Evolutionary conservation across 208 protist species (phyloP).

Genomic region (Blechomonas ayalai): DNA sequence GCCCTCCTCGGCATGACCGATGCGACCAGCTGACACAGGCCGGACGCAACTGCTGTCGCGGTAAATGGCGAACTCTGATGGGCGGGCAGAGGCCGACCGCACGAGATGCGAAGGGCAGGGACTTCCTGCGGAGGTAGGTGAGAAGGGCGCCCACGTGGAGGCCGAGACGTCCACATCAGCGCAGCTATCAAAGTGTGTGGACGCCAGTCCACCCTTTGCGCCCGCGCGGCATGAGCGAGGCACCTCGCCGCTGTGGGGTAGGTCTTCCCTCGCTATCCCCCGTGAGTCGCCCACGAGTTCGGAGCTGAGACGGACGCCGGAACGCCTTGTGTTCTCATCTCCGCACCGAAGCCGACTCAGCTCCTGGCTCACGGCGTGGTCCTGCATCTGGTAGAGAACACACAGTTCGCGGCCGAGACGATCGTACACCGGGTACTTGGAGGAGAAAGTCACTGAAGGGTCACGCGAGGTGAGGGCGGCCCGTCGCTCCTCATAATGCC

Average conservation of each 20-base stretch:
- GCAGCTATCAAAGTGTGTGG: too few species aligned
- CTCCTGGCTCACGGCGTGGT: constrained; percentile 65
- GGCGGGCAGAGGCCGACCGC: constrained; percentile 24
- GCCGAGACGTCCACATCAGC: constrained; percentile 24
- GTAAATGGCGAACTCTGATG: constrained; percentile 72
- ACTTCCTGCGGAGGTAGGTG: too few species aligned
- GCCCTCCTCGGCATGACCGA: too few species aligned
- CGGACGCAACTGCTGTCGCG: constrained; percentile 43
- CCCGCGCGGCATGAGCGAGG: not conserved
- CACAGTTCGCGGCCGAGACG: constrained; percentile 67
- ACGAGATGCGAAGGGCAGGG: too few species aligned
- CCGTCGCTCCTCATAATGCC: constrained; percentile 28
- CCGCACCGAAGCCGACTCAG: constrained; percentile 29
- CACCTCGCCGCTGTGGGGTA: too few species aligned
- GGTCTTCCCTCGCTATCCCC: not conserved
- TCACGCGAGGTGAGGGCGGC: constrained; percentile 46
- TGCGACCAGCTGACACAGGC: too few species aligned
- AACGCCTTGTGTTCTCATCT: constrained; percentile 23
- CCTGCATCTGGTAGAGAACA: constrained; percentile 70
- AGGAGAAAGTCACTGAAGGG: constrained; percentile 55
- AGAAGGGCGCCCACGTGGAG: too few species aligned
- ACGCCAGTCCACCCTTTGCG: too few species aligned
- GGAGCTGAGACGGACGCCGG: constrained; percentile 62
- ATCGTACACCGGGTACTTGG: constrained; percentile 70
- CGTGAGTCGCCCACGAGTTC: constrained; percentile 22